Evolutionary conservation across 2,329 filamentous ascomycete genomes (phyloP).

Genomic region (Botryotinia calthae): DNA sequence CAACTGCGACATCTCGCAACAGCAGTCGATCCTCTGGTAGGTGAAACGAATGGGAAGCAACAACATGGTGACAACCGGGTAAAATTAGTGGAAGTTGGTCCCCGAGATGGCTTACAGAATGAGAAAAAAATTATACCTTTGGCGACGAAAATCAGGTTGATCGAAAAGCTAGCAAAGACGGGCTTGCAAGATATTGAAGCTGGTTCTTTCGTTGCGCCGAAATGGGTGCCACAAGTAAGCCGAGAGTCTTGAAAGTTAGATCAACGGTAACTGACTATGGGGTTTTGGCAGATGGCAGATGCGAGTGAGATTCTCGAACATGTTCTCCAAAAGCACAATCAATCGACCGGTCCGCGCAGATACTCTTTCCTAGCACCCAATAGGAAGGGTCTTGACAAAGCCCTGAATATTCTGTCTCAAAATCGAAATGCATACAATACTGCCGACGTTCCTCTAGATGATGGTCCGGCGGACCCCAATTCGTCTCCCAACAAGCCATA

Average conservation of each 20-base stretch:
- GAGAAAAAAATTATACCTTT: constrained; percentile 70
- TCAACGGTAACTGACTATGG: constrained; percentile 6
- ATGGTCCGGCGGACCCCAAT: constrained; percentile 1
- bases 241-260: not conserved
- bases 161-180: constrained; percentile 64
- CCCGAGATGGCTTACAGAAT: constrained; percentile 84
- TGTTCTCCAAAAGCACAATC: constrained; percentile 57
- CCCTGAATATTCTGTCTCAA: constrained; percentile 51
- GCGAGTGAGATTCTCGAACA: constrained; percentile 72
- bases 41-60: constrained; percentile 23
- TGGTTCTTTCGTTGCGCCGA: constrained; percentile 78
- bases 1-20: constrained; percentile 31
- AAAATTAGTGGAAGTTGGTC: constrained; percentile 78
- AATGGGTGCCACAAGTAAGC: constrained; percentile 76
- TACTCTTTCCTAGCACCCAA: constrained; percentile 85
- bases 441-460: constrained; percentile 42
- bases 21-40: constrained; percentile 24
- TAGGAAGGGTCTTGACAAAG: constrained; percentile 66
- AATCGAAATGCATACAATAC: constrained; percentile 53
- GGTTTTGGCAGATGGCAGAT: constrained; percentile 64
- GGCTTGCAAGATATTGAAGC: constrained; percentile 74
- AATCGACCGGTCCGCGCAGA: constrained; percentile 56
- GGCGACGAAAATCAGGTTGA: constrained; percentile 72
- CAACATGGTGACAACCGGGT: constrained; percentile 41
- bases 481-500: constrained; percentile 41